Percentiles rank a stretch among this genome's conserved stretches.
Conservation (phyloP, 2,329 filamentous ascomycete species). For the Diaporthe citrichinensis region DNA sequence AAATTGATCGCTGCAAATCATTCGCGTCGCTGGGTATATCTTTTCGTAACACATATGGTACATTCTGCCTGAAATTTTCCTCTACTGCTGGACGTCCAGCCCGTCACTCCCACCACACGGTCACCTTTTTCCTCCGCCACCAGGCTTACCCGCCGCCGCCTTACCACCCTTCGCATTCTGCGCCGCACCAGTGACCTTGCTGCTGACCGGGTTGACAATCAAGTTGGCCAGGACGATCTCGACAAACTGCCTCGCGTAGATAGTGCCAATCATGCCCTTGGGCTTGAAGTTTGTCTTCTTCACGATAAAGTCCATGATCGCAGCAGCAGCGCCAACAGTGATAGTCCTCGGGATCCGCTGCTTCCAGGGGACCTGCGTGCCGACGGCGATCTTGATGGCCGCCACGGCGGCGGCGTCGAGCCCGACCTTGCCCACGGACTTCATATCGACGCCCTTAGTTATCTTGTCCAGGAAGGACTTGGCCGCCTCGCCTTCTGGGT, state of each 20-base stretch:
- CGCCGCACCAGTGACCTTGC: slow-evolving; percentile 31
- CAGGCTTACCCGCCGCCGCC: not conserved
- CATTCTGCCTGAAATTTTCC: not conserved
- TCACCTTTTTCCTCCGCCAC: not conserved
- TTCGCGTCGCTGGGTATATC: slow-evolving; percentile 14
- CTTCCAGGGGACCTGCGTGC: slow-evolving; percentile 40
- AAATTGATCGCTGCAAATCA: not conserved
- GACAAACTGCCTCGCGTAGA: slow-evolving; percentile 38
- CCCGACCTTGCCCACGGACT: slow-evolving; percentile 38
- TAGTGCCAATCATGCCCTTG: slow-evolving; percentile 38
- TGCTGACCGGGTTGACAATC: slow-evolving; percentile 39
- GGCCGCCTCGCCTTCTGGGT: slow-evolving; percentile 37
- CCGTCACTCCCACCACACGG: not conserved
- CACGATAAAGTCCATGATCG: slow-evolving; percentile 38
- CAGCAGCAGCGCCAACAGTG: slow-evolving; percentile 35
- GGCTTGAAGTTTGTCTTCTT: slow-evolving; percentile 39
- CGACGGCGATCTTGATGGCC: slow-evolving; percentile 40
- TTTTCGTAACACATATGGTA: slow-evolving; percentile 1
- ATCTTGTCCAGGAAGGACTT: slow-evolving; percentile 35
- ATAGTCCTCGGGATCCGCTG: slow-evolving; percentile 39
- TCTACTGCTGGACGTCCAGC: not conserved
- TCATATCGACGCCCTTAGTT: slow-evolving; percentile 36
- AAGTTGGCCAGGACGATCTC: slow-evolving; percentile 39
- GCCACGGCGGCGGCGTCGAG: slow-evolving; percentile 40
- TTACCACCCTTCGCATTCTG: not conserved